Base-by-base conservation (phyloP, 2,329 filamentous ascomycete genomes). In the Aspergillus chevalieri region DNA sequence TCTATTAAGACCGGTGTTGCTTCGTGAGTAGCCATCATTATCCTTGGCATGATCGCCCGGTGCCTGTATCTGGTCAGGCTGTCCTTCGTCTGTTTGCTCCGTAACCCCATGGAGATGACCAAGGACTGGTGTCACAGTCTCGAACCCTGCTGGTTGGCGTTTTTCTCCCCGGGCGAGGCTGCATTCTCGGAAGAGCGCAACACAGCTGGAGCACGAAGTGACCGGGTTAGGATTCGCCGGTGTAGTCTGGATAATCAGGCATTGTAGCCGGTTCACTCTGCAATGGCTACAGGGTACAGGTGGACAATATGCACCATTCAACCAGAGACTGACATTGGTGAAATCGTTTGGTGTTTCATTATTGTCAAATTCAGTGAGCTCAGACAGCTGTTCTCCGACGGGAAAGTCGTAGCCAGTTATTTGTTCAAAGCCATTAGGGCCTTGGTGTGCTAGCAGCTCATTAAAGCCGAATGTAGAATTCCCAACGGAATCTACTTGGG, bases 171-270 rank as follows among this genome's bases (percentile, higher is more conserved):
- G 70, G 1, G 75, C 70, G 4, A 78, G 63, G 46, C 76, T 78
- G 57, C 76, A 79, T 50, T 77, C 73, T 1, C 75, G 65, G 49
- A 76, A 78, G 2, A 78, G 61, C 0, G 75, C 76, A 4, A 75
- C 76, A 49, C 76, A 78, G 52, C 73, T 78, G 3, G 76, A 77
- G 54, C 76, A 78, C 0, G 75, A 69, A 5, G 63, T 65, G 45
- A 73, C 64, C 2, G 75, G 76, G 48, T 78, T 78, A 0, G 76
- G 76, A 49, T 78, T 78, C 21, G 67, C 74, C 0, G 64, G 38
- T 0, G 72, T 72, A 0, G 74, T 77, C 28, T 75, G 70, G 8
- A 78, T 61, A 19, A 77, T 74, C 9, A 78, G 62, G 48, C 76
- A 78, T 48, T 78, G 74, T 7, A 78, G 60, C 2, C 74, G 70